Conservation (phyloP, 2,329 filamentous ascomycete genomes). For the Rachicladosporium sp. region DNA sequence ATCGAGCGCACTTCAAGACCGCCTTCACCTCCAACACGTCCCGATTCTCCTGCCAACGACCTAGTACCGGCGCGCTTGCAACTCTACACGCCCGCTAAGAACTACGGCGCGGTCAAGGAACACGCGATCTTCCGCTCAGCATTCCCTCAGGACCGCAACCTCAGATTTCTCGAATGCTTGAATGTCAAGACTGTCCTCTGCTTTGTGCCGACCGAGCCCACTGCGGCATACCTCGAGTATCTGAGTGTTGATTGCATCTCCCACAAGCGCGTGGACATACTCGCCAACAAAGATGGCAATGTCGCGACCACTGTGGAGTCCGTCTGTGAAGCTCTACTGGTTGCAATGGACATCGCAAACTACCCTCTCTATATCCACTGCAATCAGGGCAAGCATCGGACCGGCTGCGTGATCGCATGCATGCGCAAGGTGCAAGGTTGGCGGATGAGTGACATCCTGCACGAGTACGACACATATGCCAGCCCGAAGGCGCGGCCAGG, state of each 20-base stretch:
- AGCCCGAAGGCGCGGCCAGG: conserved; percentile 36
- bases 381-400: conserved; percentile 90
- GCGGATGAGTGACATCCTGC: conserved; percentile 48
- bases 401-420: conserved; percentile 75
- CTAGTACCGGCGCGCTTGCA: conserved; percentile 24
- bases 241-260: too few relatives aligned
- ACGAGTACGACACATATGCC: conserved; percentile 60
- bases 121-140: conserved; percentile 69
- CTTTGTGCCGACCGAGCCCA: conserved; percentile 36
- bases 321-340: conserved; percentile 58
- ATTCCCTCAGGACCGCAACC: conserved; percentile 62
- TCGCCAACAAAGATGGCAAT: conserved; percentile 64
- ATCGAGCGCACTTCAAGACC: conserved; percentile 12
- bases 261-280: conserved; percentile 54
- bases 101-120: conserved; percentile 64
- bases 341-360: conserved; percentile 60
- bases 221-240: conserved; percentile 43
- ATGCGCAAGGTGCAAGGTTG: conserved; percentile 63
- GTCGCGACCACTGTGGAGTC: conserved; percentile 52
- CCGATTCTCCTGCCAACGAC: conserved; percentile 2
- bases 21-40: conserved; percentile 16
- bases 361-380: conserved; percentile 80
- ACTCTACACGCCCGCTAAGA: conserved; percentile 43
- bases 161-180: conserved; percentile 54
- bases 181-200: conserved; percentile 70